Percentiles rank a stretch among this genome's conserved stretches.
Evolutionary conservation across 1,284 basidiomycete species (phyloP).

Genomic region (Apiotrichum mycotoxinovorans): DNA sequence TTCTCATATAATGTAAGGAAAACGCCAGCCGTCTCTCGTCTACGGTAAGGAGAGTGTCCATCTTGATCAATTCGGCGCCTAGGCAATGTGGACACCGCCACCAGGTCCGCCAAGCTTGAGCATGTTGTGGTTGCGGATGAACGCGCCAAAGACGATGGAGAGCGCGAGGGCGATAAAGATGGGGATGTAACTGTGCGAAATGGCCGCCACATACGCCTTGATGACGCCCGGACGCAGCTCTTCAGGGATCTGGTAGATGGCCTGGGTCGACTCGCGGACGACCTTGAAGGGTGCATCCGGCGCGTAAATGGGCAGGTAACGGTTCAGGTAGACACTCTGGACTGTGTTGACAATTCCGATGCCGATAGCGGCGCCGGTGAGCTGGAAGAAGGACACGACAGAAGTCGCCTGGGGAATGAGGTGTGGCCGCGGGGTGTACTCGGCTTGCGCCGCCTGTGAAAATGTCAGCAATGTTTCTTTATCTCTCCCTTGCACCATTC

Average conservation of each 20-base stretch:
- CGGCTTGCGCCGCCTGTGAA: conserved; percentile 52
- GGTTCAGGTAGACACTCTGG: conserved; percentile 41
- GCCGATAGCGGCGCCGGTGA: conserved; percentile 51
- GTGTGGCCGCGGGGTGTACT: conserved; percentile 41
- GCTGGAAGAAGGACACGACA: conserved; percentile 50
- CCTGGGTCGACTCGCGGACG: conserved; percentile 35
- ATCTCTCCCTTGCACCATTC: no score
- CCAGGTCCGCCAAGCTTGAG: conserved; percentile 32
- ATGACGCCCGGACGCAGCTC: conserved; percentile 46
- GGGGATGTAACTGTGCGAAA: conserved; percentile 51
- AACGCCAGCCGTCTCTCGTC: no score
- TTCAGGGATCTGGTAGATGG: conserved; percentile 34
- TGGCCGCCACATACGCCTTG: conserved; percentile 51
- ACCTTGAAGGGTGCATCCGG: conserved; percentile 41
- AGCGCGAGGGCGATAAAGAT: conserved; percentile 49
- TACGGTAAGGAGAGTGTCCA: no score
- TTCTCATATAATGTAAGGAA: no score
- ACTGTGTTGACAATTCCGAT: conserved; percentile 51
- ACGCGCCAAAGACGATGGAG: conserved; percentile 41
- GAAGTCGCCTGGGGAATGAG: conserved; percentile 45
- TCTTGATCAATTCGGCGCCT: not conserved
- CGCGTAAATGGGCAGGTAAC: conserved; percentile 28
- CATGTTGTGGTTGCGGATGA: conserved; percentile 51
- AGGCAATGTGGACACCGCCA: not conserved
- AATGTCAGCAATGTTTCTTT: no score